Conservation (phyloP, 129 eudicot species). For the Centella asiatica region DNA sequence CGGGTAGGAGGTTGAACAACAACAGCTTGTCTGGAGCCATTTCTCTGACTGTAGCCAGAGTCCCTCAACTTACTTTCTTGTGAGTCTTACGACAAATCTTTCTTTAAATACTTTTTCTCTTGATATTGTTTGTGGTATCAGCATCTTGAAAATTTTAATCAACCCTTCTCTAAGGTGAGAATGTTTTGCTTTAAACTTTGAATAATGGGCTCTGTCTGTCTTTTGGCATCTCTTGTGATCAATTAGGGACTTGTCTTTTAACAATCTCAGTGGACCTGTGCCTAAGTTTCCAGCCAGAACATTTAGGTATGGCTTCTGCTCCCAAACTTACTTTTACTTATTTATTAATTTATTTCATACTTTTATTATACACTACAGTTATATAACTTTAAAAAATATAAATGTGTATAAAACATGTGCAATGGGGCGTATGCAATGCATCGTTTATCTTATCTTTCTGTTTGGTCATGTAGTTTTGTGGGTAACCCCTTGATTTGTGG, state of each 20-base stretch:
- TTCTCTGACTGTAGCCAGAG: slow-evolving; percentile 67
- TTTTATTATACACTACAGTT: background rate
- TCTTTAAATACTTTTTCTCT: slow-evolving; percentile 3
- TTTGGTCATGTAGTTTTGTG: slow-evolving; percentile 41
- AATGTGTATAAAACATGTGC: background rate
- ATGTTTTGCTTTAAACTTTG: slow-evolving; percentile 15
- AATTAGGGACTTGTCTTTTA: slow-evolving; percentile 93
- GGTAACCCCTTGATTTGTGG: slow-evolving; percentile 88
- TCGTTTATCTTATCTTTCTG: slow-evolving; percentile 2
- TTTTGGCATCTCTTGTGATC: slow-evolving; percentile 3
- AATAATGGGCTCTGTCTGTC: slow-evolving; percentile 8
- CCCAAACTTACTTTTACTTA: background rate
- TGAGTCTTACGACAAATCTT: slow-evolving; percentile 30
- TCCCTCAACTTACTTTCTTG: slow-evolving; percentile 88
- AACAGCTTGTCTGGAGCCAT: slow-evolving; percentile 88
- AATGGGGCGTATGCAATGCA: background rate
- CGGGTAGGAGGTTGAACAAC: slow-evolving; percentile 86
- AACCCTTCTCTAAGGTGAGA: slow-evolving; percentile 2
- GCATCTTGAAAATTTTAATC: slow-evolving; percentile 13
- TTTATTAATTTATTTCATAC: background rate
- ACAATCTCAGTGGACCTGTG: slow-evolving; percentile 96
- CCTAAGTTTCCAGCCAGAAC: slow-evolving; percentile 81
- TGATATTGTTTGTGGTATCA: slow-evolving; percentile 21
- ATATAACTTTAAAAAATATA: background rate
- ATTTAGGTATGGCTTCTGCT: slow-evolving; percentile 57